Evolutionary conservation across 108 stramenopile species (phyloP), one percentile per base, ranked within the genome.

Genomic region (Stephanodiscus triporus): DNA sequence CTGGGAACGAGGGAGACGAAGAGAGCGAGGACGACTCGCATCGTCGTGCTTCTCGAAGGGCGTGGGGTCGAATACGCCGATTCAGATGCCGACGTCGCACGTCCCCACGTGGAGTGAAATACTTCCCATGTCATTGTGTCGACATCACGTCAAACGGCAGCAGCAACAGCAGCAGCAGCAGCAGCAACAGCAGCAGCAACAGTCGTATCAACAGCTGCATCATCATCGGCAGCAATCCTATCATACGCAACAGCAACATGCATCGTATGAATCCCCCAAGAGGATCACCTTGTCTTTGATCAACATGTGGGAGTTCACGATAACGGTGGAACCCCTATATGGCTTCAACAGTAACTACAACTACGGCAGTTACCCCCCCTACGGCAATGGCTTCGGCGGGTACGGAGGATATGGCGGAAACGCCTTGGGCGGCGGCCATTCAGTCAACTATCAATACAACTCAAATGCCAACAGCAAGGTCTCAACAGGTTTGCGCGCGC

Each of bases 241-340:
- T 9, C 60, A 61, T 37, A 14, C 2, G 29, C 58, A 17, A 7
- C 32, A 70, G 10, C 56, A 59, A 32, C 60, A 47, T 2, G 27
- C 19, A 17, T 0, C 47, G 43, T 26, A 54, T 9, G 49, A 40
- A 43, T 57, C 47, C 2, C 43, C 19, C 22, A 70, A 70, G 45
- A 40, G 29, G 47, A 81, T 84, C 36, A 70, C 76, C 19, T 66
- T 93, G 0, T 88, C 87, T 0, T 57, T 93, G 9, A 64, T 93
- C 29, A 93, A 91, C 71, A 63, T 93, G 19, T 80, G 83, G 59
- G 90, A 93, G 64, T 93, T 93, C 59, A 91, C 92, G 17, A 86
- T 93, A 22, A 81, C 76, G 5, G 85, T 86, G 0, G 63, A 87
- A 22, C 73, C 85, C 1, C 56, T 81, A 6, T 43, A 51, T 5